Percentiles rank a stretch among this genome's conserved stretches.
phyloP scores from a whole-genome alignment of 2,329 filamentous ascomycete genomes.

The Stachybotrys chartarum region DNA sequence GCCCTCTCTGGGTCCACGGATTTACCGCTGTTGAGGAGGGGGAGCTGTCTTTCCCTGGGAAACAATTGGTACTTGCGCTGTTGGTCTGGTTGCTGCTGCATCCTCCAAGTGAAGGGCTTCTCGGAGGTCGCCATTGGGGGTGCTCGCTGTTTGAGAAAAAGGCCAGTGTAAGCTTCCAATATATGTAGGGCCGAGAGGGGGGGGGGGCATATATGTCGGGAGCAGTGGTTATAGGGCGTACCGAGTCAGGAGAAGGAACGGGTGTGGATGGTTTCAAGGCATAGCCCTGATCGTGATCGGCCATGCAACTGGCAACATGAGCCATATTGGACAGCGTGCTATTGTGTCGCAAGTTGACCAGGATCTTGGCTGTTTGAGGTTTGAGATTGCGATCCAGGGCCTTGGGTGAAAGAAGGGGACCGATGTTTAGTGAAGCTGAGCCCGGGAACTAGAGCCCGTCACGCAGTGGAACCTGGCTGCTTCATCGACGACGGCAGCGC shows the following conservation, averaged over 20 bases:
- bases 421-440: not conserved
- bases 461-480: not conserved
- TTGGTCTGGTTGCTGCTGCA: conserved; percentile 43
- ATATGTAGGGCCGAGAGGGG: not conserved
- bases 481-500: not conserved
- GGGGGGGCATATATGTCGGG: not conserved
- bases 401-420: not conserved
- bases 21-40: conserved; percentile 32
- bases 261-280: conserved; percentile 44
- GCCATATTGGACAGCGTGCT: conserved; percentile 34
- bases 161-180: not conserved
- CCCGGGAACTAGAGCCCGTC: not conserved
- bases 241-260: conserved; percentile 35
- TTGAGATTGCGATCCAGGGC: not conserved
- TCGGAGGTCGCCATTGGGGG: conserved; percentile 25
- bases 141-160: conserved; percentile 8
- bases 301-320: conserved; percentile 55
- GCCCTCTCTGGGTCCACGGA: conserved; percentile 44
- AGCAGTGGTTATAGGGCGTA: conserved; percentile 16
- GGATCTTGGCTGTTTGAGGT: conserved; percentile 9
- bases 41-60: conserved; percentile 42
- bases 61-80: conserved; percentile 55
- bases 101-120: conserved; percentile 50
- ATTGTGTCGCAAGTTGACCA: conserved; percentile 11
- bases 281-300: conserved; percentile 34